Conservation (phyloP, 176 grass and related monocot species). For the Typha latifolia region DNA sequence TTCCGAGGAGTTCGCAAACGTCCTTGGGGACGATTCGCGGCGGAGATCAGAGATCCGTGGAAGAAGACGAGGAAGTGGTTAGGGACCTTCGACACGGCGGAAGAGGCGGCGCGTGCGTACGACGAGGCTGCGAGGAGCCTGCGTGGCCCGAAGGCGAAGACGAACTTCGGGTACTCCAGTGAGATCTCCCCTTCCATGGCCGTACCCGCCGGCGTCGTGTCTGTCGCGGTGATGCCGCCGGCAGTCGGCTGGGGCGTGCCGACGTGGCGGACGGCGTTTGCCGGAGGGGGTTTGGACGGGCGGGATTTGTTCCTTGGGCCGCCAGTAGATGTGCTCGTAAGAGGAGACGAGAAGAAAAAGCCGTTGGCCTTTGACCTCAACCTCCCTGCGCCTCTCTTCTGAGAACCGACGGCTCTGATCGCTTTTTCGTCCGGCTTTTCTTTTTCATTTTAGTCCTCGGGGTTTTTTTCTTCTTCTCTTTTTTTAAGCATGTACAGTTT, state of each 20-base stretch:
- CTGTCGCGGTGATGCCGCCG: too few relatives aligned
- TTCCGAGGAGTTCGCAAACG: slow-evolving; percentile 22
- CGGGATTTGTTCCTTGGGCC: slow-evolving; percentile 6
- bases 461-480: too few relatives aligned
- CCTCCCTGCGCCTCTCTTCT: slow-evolving; percentile 12
- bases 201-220: not conserved
- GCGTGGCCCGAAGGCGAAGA: slow-evolving; percentile 19
- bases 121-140: slow-evolving; percentile 21
- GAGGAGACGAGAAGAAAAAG: not conserved
- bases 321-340: not conserved
- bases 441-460: not conserved
- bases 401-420: not conserved
- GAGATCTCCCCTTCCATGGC: not conserved
- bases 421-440: not conserved
- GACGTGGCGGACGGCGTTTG: not conserved
- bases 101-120: slow-evolving; percentile 22
- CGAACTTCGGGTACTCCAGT: slow-evolving; percentile 13
- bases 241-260: too few relatives aligned
- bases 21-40: slow-evolving; percentile 22
- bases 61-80: slow-evolving; percentile 26
- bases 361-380: slow-evolving; percentile 2
- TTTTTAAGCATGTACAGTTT: not conserved
- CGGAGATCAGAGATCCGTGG: slow-evolving; percentile 24
- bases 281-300: not conserved
- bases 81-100: slow-evolving; percentile 28